Evolutionary conservation across 2,329 filamentous ascomycete genomes (phyloP).

Genomic region (Colletotrichum kahawae): DNA sequence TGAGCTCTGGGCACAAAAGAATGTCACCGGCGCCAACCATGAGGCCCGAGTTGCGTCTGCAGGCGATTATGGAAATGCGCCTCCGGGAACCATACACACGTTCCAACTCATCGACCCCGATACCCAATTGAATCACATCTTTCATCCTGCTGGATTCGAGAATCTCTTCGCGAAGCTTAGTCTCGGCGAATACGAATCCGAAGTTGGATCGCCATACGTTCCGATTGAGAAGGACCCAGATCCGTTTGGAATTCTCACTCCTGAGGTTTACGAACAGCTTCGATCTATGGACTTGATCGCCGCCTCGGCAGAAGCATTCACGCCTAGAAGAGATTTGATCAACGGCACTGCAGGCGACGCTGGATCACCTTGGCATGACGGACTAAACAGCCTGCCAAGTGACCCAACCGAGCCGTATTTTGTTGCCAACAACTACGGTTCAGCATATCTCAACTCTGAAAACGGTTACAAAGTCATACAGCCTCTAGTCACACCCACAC

Average conservation of each 20-base stretch:
- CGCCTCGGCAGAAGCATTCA: slow-evolving; percentile 34
- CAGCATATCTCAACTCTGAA: slow-evolving; percentile 44
- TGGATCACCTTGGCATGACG: slow-evolving; percentile 39
- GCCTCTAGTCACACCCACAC: slow-evolving; percentile 43
- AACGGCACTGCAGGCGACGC: slow-evolving; percentile 42
- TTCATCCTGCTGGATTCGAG: slow-evolving; percentile 52
- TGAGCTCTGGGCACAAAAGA: slow-evolving; percentile 41
- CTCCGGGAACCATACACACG: slow-evolving; percentile 49
- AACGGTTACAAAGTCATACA: slow-evolving; percentile 47
- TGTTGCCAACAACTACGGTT: slow-evolving; percentile 49
- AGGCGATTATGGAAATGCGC: slow-evolving; percentile 50
- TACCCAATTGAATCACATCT: slow-evolving; percentile 48
- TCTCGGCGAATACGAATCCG: slow-evolving; percentile 24
- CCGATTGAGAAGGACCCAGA: not conserved
- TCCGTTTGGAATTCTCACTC: not conserved
- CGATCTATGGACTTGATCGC: not conserved
- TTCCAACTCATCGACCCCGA: slow-evolving; percentile 53
- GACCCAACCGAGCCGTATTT: slow-evolving; percentile 41
- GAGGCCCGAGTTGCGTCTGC: slow-evolving; percentile 41
- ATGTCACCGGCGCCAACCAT: slow-evolving; percentile 28
- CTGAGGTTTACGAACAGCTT: slow-evolving; percentile 34
- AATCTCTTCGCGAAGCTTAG: slow-evolving; percentile 41
- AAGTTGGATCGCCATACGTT: slow-evolving; percentile 7
- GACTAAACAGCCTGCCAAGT: slow-evolving; percentile 34
- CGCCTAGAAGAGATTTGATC: slow-evolving; percentile 42